Base-by-base conservation (phyloP, 495 filamentous ascomycete genomes). In the Clohesyomyces aquaticus region DNA sequence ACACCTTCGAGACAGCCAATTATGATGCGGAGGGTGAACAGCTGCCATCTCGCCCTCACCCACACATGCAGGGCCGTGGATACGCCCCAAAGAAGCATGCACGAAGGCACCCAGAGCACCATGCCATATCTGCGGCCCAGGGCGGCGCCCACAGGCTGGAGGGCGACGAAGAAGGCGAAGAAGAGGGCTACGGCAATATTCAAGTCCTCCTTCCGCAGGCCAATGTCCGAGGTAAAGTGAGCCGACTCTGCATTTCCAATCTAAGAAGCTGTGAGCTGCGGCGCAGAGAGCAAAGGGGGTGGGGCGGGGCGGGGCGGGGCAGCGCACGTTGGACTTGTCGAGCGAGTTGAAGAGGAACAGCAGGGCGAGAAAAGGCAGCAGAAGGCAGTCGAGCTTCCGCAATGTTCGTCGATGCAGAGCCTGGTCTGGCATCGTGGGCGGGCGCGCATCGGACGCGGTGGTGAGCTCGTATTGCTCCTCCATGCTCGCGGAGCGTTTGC, bases 21-120 rank as follows among this genome's bases (percentile, higher is more conserved):
- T 12, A 73, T 51, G 22, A 76, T 70, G n/a, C 80, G 61, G 54
- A 82, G 45, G 4, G 59, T 63, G 53, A 79, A 77, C 4, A 82
- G 65, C 63, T 74, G 64, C 77, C 72, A 62, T 69, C 63, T 69
- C 61, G 26, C 41, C 43, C 59, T 32, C n/a, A 78, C 73, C 69
- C 68, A 79, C 3, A 74, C 69, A 52, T 83, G 81, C 14, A 74
- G 51, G 26, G 77, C 63, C 6, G 84, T 87, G 28, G 80, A 72
- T 25, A 80, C 48, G 1, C 80, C 84, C 84, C 84, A 86, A 3
- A 76, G 63, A 25, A 77, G 74, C 83, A 84, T 85, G 47, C 83
- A 77, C 16, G 73, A 64, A 0, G 83, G 81, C 19, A 86, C 79
- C 81, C 82, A 86, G 3, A 72, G 61, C 21, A 74, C 75, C 50